These are phyloP conservation scores for Trametopsis cervina DNA, from an alignment of 768 basidiomycete species.

Conservation along the genomic window DNA sequence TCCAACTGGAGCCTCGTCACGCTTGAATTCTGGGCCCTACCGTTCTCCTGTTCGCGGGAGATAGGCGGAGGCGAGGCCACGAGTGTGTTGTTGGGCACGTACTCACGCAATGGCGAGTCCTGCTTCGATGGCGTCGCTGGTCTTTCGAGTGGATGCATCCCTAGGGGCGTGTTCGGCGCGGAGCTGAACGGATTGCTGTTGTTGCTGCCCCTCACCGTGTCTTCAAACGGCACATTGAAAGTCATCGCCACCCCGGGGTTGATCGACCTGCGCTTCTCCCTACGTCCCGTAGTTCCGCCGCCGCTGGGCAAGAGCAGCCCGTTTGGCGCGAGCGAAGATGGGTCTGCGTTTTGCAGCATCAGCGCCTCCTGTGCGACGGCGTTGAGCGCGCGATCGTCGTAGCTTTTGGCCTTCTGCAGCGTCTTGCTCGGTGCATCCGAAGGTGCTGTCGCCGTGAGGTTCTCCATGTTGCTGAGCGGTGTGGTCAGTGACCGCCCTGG, in stretches of 20 bases:
- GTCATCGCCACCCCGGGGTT: conserved; percentile 42
- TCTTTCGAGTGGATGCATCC: not conserved
- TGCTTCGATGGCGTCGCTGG: conserved; percentile 13
- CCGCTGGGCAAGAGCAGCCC: conserved; percentile 24
- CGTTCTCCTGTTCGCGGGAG: conserved; percentile 2
- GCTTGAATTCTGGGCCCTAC: not conserved
- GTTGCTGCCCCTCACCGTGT: not conserved
- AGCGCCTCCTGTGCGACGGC: conserved; percentile 22
- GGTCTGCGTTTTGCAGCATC: not conserved
- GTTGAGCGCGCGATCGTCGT: conserved; percentile 36
- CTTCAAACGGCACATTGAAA: conserved; percentile 1
- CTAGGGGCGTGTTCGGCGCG: not conserved
- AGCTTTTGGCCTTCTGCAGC: conserved; percentile 33
- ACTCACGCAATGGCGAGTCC: conserved; percentile 30
- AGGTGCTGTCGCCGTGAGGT: conserved; percentile 13
- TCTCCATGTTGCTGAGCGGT: conserved; percentile 12
- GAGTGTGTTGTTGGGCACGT: conserved; percentile 16
- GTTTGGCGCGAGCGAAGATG: conserved; percentile 6
- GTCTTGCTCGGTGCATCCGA: conserved; percentile 7
- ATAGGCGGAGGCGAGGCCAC: conserved; percentile 7
- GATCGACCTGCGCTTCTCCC: conserved; percentile 46
- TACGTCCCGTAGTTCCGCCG: conserved; percentile 24
- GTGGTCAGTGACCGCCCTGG: conserved; percentile 15
- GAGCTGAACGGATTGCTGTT: conserved; percentile 28
- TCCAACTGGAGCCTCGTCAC: conserved; percentile 6